Evolutionary conservation across 1,139 yeast genomes (phyloP), one percentile per base, ranked within the genome.

Genomic region (Scheffersomyces insectosa): DNA sequence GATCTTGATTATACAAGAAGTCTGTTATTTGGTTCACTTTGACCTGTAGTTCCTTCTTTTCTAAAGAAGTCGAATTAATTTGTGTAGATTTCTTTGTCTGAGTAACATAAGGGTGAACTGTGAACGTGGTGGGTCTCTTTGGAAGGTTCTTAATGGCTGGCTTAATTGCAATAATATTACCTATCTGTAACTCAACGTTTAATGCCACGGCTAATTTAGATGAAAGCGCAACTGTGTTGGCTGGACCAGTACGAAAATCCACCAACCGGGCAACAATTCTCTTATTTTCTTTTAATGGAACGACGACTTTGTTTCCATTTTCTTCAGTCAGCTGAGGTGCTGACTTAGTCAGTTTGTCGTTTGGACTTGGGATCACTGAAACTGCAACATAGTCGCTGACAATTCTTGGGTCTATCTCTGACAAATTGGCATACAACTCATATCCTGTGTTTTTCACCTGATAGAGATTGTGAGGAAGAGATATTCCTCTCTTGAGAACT

Each of bases 61-160:
- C 66, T 5, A 57, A 29, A 0, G 68, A 60, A 47, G 60, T 68
- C 43, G 63, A 44, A 50, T 54, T 62, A 40, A 68, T 56, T 43
- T 52, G 63, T 37, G 53, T 59, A 14, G 48, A 49, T 39, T 66
- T 67, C 49, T 64, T 75, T 5, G 69, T 66, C 45, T 63, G 76
- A 0, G 80, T 75, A n/a, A 72, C 70, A 48, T 77, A 79, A 1
- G 88, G 86, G 52, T 82, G 85, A 3, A 87, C 54, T 0, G 71
- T 60, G 29, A 81, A 57, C 0, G 72, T 57, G 1, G 73, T 49
- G 0, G 85, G 82, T 9, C 64, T 54, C 43, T 70, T 75, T 1
- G 70, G 52, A 15, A 66, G 51, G 4, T 68, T 71, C 41, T 68
- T 69, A 0, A 67, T 49, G 0, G 85, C 75, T 11, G 81, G 74